Evolutionary conservation across 441 rosid genomes (phyloP), one percentile per base, ranked within the genome.

Genomic region (Eruca vesicaria): DNA sequence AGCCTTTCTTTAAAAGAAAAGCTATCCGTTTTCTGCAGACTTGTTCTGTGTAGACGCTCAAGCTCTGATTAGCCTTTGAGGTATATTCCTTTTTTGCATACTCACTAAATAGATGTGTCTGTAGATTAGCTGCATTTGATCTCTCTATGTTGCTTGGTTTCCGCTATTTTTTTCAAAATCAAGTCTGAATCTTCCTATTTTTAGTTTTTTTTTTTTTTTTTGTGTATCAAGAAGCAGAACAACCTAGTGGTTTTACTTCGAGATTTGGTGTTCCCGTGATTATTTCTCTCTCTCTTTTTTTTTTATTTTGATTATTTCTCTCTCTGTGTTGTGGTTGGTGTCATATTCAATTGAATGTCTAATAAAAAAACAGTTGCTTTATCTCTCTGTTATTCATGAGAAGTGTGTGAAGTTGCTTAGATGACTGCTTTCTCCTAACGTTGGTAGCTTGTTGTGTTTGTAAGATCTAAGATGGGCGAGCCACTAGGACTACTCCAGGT

Each of bases 401-500:
- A 45, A 36, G 14, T 32, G 56, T 57, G 31, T 70, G 45, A 31
- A 63, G 41, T 31, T 73, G 32, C 32, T 73, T 68, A 72, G 78
- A 38, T 73, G 29, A 14, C 61, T 52, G 14, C 3, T 48, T 32
- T 8, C n/a, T 82, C 29, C 48, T 48, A 32, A 60, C 56, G 57
- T 28, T 71, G 59, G 56, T 73, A 66, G 20, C 33, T 28, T 29
- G 12, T 18, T 16, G 56, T 77, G 50, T 43, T 60, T 59, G 66
- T 69, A 64, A 28, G 81, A 26, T 71, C 72, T 78, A 69, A 66
- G 45, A 89, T 92, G 96, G 93, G 83, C 23, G 96, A 92, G 81
- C 83, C 82, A 11, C 69, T 88, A 43, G 92, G 96, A 73, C 66
- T 84, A 84, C 82, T 93, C 32, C 91, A 86, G 77, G 89, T 95